Evolutionary conservation across 352 stramenopile genomes (phyloP).

Genomic region (Phytophthora idaei): DNA sequence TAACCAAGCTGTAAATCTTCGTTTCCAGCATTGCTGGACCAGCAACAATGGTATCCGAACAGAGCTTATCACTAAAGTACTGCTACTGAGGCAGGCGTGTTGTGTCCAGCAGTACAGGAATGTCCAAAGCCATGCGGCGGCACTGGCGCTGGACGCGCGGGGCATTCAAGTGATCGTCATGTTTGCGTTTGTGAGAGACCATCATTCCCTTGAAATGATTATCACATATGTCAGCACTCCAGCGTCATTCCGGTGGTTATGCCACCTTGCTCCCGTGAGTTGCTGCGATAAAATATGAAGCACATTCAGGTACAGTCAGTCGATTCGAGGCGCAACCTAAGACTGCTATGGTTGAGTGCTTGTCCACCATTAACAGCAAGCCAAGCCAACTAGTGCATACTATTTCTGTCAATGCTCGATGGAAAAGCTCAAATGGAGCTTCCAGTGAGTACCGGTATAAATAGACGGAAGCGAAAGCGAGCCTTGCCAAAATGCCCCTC

Average conservation of each 20-base stretch:
- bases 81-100: background rate
- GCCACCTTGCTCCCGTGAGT: conserved; percentile 1
- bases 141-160: background rate
- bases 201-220: conserved; percentile 22
- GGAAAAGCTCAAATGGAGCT: background rate
- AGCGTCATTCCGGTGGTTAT: conserved; percentile 34
- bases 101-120: background rate
- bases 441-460: background rate
- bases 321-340: no score
- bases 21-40: background rate
- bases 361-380: no score
- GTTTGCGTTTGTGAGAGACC: conserved; percentile 9
- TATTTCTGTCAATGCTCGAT: conserved; percentile 1
- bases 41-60: background rate
- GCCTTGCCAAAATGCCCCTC: background rate
- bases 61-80: background rate
- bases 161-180: conserved; percentile 7
- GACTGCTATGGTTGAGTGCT: no score
- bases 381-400: background rate
- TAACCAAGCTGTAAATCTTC: background rate
- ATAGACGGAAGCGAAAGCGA: background rate
- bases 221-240: conserved; percentile 7
- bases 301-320: background rate
- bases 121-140: background rate
- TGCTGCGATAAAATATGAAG: background rate